Base-by-base conservation (phyloP, 192 early-diverging fungal genomes). In the Coemansia sp. region DNA sequence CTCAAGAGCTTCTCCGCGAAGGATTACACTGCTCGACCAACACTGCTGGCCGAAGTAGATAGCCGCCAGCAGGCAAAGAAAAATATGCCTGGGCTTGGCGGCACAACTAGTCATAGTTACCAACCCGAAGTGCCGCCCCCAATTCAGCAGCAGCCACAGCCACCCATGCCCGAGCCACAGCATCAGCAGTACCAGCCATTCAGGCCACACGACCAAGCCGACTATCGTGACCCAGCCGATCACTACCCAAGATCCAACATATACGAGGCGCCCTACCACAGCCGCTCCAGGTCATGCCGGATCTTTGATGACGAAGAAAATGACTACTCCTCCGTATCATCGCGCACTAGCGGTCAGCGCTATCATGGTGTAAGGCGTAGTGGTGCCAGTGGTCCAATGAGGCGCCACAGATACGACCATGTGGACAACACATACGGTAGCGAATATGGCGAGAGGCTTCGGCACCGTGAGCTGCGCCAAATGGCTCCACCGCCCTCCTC, bases 41-140 rank as follows among this genome's bases (percentile, higher is more conserved):
- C 78, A 14, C 64, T 81, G 16, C 70, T 81, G 6, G 78, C 78
- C 11, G 78, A 81, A 28, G 78, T 55, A 0, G 78, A 81, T 38
- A 70, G 63, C 23, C 78, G 78, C 33, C 66, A 61, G n/a, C 28
- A 64, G 43, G 78, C 78, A 39, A 81, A 72, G 56, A 81, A 60
- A 38, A 73, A 61, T 35, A 76, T 81, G 62, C 78, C 78, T 18
- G 78, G 78, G 7, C 64, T 82, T 6, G 79, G 79, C 23, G 79
- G 79, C 20, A 60, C 65, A 11, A 69, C 79, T 9, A 63, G 65
- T 34, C 79, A 82, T 39, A 82, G 79, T 50, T 76, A 72, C 64
- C 79, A 82, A 39, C 79, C 73, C 6, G 62, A 68, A 35, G 20
- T 21, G 1, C 55, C 18, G 38, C 63, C 62, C 11, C 55, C 53